Conservation (phyloP, 495 filamentous ascomycete species). For the Viridothelium virens region DNA sequence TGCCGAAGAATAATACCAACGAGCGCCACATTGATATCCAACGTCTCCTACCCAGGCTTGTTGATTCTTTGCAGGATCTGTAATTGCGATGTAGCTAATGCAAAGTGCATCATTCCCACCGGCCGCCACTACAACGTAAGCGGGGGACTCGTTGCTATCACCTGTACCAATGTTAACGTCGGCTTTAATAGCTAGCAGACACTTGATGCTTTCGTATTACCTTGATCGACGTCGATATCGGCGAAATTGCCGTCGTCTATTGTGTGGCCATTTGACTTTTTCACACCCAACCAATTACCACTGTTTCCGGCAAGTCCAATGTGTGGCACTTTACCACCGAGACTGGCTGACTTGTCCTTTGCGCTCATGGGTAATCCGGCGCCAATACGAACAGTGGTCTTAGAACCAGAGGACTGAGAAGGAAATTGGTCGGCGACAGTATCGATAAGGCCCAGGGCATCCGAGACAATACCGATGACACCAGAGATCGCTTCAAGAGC, state of each 20-base stretch:
- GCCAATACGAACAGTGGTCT: neutral
- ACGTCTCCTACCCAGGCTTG: conserved; percentile 16
- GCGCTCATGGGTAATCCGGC: neutral
- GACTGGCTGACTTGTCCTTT: neutral
- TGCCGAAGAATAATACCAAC: conserved; percentile 10
- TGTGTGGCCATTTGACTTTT: neutral
- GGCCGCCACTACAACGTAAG: neutral
- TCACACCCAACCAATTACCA: neutral
- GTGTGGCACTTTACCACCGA: neutral
- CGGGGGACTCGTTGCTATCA: neutral
- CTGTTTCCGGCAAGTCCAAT: neutral
- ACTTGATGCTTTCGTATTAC: neutral
- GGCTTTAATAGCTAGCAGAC: too few relatives aligned
- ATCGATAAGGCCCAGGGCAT: neutral
- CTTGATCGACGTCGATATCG: neutral
- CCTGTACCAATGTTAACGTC: neutral
- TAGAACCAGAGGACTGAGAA: neutral
- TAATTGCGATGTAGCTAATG: neutral
- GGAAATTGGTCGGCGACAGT: neutral
- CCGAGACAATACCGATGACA: neutral
- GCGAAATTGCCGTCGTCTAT: neutral
- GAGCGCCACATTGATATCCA: conserved; percentile 14
- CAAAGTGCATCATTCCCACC: neutral
- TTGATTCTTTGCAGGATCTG: neutral
- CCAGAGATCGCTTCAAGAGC: neutral